phyloP scores from a whole-genome alignment of 768 basidiomycete species.

The Serpula lacrymans region DNA sequence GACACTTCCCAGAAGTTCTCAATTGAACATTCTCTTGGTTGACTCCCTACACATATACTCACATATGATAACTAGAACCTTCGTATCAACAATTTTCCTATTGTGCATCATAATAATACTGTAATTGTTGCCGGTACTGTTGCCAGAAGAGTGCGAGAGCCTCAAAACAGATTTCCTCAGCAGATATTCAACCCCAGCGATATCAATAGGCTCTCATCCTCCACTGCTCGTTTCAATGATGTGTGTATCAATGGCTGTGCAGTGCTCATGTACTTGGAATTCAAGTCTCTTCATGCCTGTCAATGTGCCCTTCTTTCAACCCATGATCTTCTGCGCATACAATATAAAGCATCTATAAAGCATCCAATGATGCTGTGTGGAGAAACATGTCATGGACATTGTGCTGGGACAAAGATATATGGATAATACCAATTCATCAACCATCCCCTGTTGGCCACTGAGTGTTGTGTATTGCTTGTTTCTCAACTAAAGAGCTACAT shows the following conservation, averaged over 20 bases:
- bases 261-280: conserved; percentile 1
- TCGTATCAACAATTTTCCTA: too few relatives aligned
- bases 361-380: conserved; percentile 19
- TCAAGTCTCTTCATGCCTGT: neutral
- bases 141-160: too few relatives aligned
- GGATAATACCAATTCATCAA: conserved; percentile 36
- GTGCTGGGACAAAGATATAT: conserved; percentile 27
- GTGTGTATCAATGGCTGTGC: conserved; percentile 6
- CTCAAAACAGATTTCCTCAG: neutral
- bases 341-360: neutral
- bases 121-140: too few relatives aligned
- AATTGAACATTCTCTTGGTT: too few relatives aligned
- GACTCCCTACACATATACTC: too few relatives aligned
- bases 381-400: neutral
- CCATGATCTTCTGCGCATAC: conserved; percentile 1
- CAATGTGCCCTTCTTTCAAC: conserved; percentile 7
- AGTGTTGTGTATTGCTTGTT: conserved; percentile 22
- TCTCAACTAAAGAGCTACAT: conserved; percentile 10
- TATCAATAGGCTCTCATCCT: neutral
- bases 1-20: too few relatives aligned
- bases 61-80: too few relatives aligned
- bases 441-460: conserved; percentile 19
- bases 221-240: conserved; percentile 2
- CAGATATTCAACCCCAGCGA: conserved; percentile 1
- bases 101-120: too few relatives aligned